Evolutionary conservation across 371 early-diverging fungal genomes (phyloP).

Genomic region (Rhizomucor pusillus): DNA sequence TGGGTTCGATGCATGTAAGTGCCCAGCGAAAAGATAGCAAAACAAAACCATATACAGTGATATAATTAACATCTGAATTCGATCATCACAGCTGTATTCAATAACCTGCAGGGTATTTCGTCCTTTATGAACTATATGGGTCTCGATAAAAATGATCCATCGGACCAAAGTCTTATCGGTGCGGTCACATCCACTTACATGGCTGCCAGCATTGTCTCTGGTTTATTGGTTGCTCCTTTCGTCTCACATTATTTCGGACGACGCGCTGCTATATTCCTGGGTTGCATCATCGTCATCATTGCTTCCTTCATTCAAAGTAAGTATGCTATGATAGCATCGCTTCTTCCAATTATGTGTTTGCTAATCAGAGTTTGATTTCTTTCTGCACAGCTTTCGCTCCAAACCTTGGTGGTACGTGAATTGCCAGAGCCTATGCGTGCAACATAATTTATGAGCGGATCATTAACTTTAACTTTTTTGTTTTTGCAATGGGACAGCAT

Average conservation of each 20-base stretch:
- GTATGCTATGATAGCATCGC: not conserved
- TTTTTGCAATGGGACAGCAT: constrained; percentile 5
- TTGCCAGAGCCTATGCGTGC: not conserved
- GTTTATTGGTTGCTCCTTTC: constrained; percentile 19
- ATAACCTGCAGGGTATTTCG: constrained; percentile 21
- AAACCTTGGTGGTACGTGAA: constrained; percentile 13
- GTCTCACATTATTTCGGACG: constrained; percentile 23
- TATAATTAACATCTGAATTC: not conserved
- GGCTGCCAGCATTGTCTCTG: constrained; percentile 24
- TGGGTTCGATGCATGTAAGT: constrained; percentile 29
- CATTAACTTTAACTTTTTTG: constrained; percentile 3
- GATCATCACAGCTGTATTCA: constrained; percentile 20
- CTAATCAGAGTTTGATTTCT: not conserved
- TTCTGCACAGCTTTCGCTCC: constrained; percentile 16
- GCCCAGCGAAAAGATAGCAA: not conserved
- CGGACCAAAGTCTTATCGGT: constrained; percentile 21
- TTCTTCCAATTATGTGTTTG: not conserved
- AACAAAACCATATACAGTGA: not conserved
- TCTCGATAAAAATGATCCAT: constrained; percentile 9
- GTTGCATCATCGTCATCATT: constrained; percentile 17
- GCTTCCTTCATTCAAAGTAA: constrained; percentile 23
- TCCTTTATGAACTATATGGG: constrained; percentile 22
- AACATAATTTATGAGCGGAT: not conserved
- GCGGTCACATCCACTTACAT: constrained; percentile 24
- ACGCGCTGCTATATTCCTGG: constrained; percentile 22